These are phyloP conservation scores for Phialophora chinensis DNA, from an alignment of 2,329 filamentous ascomycete genomes.

Conservation along the genomic window DNA sequence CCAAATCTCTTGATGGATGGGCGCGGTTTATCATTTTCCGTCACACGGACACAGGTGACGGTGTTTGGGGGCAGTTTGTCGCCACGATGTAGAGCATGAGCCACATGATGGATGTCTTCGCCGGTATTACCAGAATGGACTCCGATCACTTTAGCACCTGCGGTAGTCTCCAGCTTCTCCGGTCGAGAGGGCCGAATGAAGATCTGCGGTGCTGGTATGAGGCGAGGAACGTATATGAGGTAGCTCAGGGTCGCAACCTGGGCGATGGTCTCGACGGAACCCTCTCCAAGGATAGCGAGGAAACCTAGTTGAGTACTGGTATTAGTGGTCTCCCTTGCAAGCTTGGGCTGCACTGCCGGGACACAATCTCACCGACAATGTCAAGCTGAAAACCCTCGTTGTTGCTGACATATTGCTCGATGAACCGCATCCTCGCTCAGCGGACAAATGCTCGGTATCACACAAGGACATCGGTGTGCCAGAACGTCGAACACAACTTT, in stretches of 20 bases:
- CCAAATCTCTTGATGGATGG: constrained; percentile 55
- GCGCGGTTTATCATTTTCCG: constrained; percentile 41
- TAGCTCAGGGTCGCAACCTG: constrained; percentile 57
- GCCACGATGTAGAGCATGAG: constrained; percentile 47
- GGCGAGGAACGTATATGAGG: constrained; percentile 57
- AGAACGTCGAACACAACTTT: neutral
- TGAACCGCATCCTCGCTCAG: constrained; percentile 31
- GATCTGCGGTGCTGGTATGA: constrained; percentile 59
- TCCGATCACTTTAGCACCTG: constrained; percentile 50
- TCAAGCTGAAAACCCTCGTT: constrained; percentile 56
- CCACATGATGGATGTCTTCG: constrained; percentile 56
- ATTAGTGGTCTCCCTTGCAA: constrained; percentile 11
- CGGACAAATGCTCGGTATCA: neutral
- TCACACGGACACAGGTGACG: constrained; percentile 50
- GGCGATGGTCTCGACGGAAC: constrained; percentile 57
- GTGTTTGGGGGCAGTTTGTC: constrained; percentile 47
- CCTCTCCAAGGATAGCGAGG: constrained; percentile 60
- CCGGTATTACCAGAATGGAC: constrained; percentile 56
- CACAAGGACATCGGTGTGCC: neutral
- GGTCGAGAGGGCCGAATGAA: constrained; percentile 55
- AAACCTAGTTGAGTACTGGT: constrained; percentile 43
- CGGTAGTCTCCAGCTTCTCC: constrained; percentile 48
- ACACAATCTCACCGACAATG: constrained; percentile 53
- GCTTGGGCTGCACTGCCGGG: too few relatives aligned
- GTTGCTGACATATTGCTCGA: constrained; percentile 28